A percentile compares a stretch with the other conserved stretches of the same genome.
Conservation (phyloP, 495 filamentous ascomycete genomes). For the Melanomma pulvis-pyrius region DNA sequence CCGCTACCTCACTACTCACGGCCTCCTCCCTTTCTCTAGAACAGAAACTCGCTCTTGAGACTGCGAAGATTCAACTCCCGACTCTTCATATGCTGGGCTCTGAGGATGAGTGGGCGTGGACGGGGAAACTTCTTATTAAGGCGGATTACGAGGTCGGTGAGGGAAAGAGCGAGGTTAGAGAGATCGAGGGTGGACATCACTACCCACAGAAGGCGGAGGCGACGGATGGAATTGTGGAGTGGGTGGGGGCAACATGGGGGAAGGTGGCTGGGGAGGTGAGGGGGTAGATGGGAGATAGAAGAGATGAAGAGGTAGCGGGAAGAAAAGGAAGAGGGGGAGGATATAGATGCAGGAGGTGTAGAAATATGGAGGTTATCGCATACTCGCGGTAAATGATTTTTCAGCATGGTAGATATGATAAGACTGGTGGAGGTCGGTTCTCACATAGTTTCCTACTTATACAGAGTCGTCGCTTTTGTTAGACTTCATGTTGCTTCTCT, state of each 20-base stretch:
- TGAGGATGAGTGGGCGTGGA: constrained; percentile 21
- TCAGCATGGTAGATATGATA: neutral
- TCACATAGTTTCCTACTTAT: no score
- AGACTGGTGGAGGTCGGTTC: no score
- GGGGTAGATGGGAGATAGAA: neutral
- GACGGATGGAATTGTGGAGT: constrained; percentile 14
- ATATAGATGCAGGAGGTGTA: neutral
- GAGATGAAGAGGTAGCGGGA: neutral
- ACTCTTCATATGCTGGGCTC: constrained; percentile 21
- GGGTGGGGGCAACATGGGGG: constrained; percentile 9
- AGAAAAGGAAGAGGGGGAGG: neutral
- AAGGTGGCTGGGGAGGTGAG: neutral
- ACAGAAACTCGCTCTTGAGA: neutral
- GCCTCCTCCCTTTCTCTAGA: neutral
- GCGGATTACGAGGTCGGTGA: constrained; percentile 3
- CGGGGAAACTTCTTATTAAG: constrained; percentile 22
- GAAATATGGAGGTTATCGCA: neutral
- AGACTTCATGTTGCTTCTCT: no score
- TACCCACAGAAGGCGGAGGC: constrained; percentile 22
- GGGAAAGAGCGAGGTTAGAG: constrained; percentile 19
- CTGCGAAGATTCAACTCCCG: constrained; percentile 6
- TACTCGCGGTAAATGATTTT: neutral
- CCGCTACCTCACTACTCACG: neutral
- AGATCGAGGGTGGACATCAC: constrained; percentile 27
- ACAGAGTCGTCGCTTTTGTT: no score